These are phyloP conservation scores for Botrytis hyacinthi DNA, from an alignment of 2,329 filamentous ascomycete genomes.

Conservation along the genomic window DNA sequence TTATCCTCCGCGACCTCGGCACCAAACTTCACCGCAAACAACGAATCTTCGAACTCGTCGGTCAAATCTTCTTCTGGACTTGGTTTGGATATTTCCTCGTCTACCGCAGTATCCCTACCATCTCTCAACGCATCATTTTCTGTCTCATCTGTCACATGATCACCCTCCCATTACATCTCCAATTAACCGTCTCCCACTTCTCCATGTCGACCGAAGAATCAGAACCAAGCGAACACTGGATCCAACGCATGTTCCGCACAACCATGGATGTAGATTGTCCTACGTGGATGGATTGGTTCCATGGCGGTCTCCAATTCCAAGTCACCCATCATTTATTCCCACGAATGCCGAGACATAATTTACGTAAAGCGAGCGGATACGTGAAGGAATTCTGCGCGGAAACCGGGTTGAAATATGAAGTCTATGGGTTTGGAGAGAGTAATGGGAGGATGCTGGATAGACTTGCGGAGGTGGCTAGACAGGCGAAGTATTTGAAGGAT, in stretches of 20 bases:
- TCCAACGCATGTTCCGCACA: conserved; percentile 86
- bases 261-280: conserved; percentile 94
- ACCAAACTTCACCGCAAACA: conserved; percentile 78
- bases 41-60: conserved; percentile 72
- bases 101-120: conserved; percentile 69
- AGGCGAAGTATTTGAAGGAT: conserved; percentile 73
- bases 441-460: conserved; percentile 77
- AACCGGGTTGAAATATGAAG: conserved; percentile 77
- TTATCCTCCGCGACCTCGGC: conserved; percentile 66
- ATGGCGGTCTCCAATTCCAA: conserved; percentile 87
- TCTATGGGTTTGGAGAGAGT: conserved; percentile 83
- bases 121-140: conserved; percentile 68
- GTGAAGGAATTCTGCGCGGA: conserved; percentile 81
- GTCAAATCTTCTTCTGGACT: conserved; percentile 78
- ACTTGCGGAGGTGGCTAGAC: conserved; percentile 74
- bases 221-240: conserved; percentile 79
- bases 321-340: conserved; percentile 85
- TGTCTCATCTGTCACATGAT: conserved; percentile 78
- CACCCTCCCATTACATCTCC: conserved; percentile 78
- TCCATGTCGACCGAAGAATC: conserved; percentile 89
- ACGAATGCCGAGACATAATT: conserved; percentile 79
- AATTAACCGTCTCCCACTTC: conserved; percentile 90
- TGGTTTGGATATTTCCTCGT: conserved; percentile 82
- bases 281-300: conserved; percentile 83
- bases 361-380: conserved; percentile 70